These are phyloP conservation scores for Friedmanniomyces simplex DNA, from an alignment of 495 filamentous ascomycete genomes.

Conservation along the genomic window DNA sequence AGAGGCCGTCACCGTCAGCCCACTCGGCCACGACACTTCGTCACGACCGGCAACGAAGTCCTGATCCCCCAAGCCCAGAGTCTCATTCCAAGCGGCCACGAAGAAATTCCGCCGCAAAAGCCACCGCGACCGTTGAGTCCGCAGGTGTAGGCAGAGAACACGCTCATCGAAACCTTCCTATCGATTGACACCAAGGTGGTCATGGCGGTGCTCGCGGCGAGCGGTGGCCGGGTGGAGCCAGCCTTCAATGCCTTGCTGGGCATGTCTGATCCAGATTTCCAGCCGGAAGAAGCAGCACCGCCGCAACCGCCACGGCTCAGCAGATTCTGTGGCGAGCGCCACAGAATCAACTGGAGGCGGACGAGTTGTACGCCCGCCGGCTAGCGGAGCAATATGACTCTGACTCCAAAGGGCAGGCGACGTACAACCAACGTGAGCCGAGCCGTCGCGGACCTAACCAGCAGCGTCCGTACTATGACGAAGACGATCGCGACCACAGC, in stretches of 20 bases:
- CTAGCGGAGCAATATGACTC: constrained; percentile 82
- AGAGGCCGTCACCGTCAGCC: constrained; percentile 40
- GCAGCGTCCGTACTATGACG: constrained; percentile 34
- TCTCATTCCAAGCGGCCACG: constrained; percentile 26
- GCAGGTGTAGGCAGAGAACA: constrained; percentile 73
- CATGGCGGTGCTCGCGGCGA: constrained; percentile 78
- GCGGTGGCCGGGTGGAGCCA: constrained; percentile 77
- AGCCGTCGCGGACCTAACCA: constrained; percentile 27
- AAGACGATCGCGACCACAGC: constrained; percentile 54
- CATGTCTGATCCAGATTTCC: constrained; percentile 77
- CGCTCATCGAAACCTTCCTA: constrained; percentile 88
- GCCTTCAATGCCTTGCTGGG: constrained; percentile 92
- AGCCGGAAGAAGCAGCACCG: constrained; percentile 37
- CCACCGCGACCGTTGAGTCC: constrained; percentile 78
- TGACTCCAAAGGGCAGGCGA: constrained; percentile 3
- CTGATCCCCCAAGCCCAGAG: constrained; percentile 1
- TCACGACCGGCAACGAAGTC: neutral
- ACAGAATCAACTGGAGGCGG: constrained; percentile 69
- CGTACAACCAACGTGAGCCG: constrained; percentile 39
- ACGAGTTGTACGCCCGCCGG: constrained; percentile 88
- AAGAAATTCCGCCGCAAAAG: constrained; percentile 62
- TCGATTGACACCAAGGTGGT: constrained; percentile 68
- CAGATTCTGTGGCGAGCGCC: constrained; percentile 23
- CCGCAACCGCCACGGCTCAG: constrained; percentile 35
- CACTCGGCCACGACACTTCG: constrained; percentile 20